A percentile compares a stretch with the other conserved stretches of the same genome.
Evolutionary conservation across 2,329 filamentous ascomycete genomes (phyloP).

Genomic region (Magnaporthiopsis poae): DNA sequence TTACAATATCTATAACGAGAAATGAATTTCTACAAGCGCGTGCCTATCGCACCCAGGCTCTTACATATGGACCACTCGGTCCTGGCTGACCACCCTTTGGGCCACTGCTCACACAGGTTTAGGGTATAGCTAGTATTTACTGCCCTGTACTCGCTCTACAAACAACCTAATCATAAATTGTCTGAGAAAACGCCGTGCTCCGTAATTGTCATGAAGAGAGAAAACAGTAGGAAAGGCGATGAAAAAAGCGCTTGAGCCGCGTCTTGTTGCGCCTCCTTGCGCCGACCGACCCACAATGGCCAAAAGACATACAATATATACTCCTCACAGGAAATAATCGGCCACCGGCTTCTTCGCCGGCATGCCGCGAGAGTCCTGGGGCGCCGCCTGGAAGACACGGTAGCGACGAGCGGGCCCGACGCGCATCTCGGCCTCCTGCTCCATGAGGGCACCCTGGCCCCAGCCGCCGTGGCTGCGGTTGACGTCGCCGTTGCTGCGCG

Average conservation of each 20-base stretch:
- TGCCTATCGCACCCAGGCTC: too few relatives aligned
- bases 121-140: not conserved
- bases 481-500: conserved; percentile 62
- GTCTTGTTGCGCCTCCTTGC: not conserved
- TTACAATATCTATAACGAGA: too few relatives aligned
- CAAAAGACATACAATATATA: not conserved
- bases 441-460: conserved; percentile 36
- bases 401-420: conserved; percentile 79
- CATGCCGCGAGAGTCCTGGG: conserved; percentile 93
- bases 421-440: conserved; percentile 32
- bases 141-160: not conserved
- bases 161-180: not conserved
- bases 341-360: conserved; percentile 96
- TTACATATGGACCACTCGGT: too few relatives aligned
- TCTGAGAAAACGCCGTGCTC: not conserved
- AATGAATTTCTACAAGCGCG: too few relatives aligned
- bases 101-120: not conserved
- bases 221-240: not conserved
- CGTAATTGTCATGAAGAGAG: not conserved
- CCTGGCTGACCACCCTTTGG: too few relatives aligned
- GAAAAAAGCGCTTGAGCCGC: not conserved
- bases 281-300: not conserved
- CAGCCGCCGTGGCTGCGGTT: conserved; percentile 43
- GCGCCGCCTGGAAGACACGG: conserved; percentile 89
- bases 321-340: conserved; percentile 73